Base-by-base conservation (phyloP, 345 rosid genomes). In the Stellera chamaejasme region DNA sequence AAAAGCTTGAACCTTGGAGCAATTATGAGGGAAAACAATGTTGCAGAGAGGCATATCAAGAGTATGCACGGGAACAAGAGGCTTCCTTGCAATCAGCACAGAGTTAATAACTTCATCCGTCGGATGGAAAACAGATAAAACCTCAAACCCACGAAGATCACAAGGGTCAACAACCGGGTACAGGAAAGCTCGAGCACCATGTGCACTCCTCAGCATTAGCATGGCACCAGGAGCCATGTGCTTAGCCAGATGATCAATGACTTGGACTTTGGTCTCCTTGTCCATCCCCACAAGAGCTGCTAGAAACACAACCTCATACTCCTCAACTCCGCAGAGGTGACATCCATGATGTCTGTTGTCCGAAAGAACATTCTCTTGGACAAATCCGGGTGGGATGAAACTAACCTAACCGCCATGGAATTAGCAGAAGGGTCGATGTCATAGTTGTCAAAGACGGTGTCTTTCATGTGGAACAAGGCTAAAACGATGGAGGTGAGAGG, bases 251-350 rank as follows among this genome's bases (percentile, higher is more conserved):
- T 91, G 96, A 13, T 75, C 85, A 12, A 83, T 62, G 48, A 85
- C 79, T 62, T 65, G 66, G 32, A 75, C 16, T 61, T 91, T 88
- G 41, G 71, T 88, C 5, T 82, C 68, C 79, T 77, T 86, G 65
- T 77, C 85, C 95, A 88, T 82, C 27, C 98, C 98, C 4, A 91
- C 98, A 16, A 91, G 75, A 54, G 98, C 95, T 3, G 98, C 98
- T 69, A 91, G 74, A 75, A 88, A 91, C 51, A 91, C 85, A 10
- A 91, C 96, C n/a, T 91, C 96, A 43, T 74, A 85, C 43, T 82
- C 76, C 73, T 68, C 25, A 91, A 58, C 25, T 49, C 83, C 10
- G 62, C 53, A 3, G 3, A 2, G 0, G 83, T 72, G 2, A 85
- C 77, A 41, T 82, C 51, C 80, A 83, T 68, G 11, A 91, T 66